Percentiles rank a stretch among this genome's conserved stretches.
Conservation (phyloP, 1,284 basidiomycete genomes). For the Cryptococcus sp. region DNA sequence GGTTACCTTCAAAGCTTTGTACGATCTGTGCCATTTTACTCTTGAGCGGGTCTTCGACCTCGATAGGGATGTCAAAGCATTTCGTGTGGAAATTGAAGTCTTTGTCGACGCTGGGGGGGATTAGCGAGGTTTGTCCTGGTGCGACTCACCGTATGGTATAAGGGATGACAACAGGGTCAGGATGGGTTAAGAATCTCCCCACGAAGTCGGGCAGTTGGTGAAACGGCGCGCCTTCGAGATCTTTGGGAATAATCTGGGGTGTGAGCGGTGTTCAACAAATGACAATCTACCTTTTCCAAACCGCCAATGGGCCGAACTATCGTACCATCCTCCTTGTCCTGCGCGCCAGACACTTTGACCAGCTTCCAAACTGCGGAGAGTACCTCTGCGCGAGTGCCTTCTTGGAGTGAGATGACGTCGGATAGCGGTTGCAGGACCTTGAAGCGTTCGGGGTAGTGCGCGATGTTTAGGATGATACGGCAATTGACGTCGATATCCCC, state of each 20-base stretch:
- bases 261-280: background rate
- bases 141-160: conserved; percentile 58
- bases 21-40: conserved; percentile 72
- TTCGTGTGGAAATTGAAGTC: conserved; percentile 52
- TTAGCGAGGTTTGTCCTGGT: background rate
- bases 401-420: conserved; percentile 73
- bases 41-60: conserved; percentile 82
- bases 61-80: conserved; percentile 88
- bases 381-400: conserved; percentile 80
- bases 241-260: conserved; percentile 60
- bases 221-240: conserved; percentile 69
- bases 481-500: conserved; percentile 77
- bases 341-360: conserved; percentile 80
- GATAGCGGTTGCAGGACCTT: conserved; percentile 78
- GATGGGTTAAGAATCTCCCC: conserved; percentile 73
- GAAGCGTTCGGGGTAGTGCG: conserved; percentile 84
- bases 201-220: conserved; percentile 82
- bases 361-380: conserved; percentile 90
- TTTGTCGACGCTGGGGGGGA: conserved; percentile 41
- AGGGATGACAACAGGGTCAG: conserved; percentile 82
- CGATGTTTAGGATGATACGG: conserved; percentile 76
- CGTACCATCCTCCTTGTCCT: conserved; percentile 85
- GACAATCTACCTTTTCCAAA: conserved; percentile 55
- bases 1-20: conserved; percentile 68
- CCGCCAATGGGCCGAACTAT: conserved; percentile 74